Percentiles rank a stretch among this genome's conserved stretches.
phyloP scores from a whole-genome alignment of 129 eudicot species.

The Flaveria sonorensis region DNA sequence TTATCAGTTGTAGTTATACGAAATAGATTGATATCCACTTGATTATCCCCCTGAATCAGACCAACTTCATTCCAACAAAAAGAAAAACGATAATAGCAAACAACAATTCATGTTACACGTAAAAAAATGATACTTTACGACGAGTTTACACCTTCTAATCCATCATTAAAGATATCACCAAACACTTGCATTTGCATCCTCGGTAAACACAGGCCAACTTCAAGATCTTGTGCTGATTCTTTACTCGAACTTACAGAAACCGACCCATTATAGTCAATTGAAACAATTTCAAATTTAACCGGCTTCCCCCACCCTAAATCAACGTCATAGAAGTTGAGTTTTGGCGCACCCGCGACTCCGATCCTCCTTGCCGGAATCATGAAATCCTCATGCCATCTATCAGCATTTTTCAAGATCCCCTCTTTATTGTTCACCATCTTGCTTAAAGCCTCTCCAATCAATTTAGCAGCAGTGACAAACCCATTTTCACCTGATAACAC shows the following conservation, averaged over 20 bases:
- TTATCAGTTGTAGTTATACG: too few relatives aligned
- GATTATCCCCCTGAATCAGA: too few relatives aligned
- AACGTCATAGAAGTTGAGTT: slow-evolving; percentile 32
- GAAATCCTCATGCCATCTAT: slow-evolving; percentile 15
- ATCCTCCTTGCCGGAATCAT: slow-evolving; percentile 10
- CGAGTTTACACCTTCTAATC: too few relatives aligned
- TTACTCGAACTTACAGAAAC: slow-evolving; percentile 35
- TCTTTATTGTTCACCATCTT: slow-evolving; percentile 20
- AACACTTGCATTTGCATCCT: slow-evolving; percentile 43
- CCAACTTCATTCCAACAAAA: too few relatives aligned
- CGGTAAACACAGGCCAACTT: slow-evolving; percentile 44
- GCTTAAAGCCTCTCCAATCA: slow-evolving; percentile 27
- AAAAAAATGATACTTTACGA: not conserved
- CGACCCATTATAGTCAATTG: slow-evolving; percentile 40
- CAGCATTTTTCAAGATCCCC: slow-evolving; percentile 19
- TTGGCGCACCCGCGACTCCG: slow-evolving; percentile 50
- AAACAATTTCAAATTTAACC: slow-evolving; percentile 38
- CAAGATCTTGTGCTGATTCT: slow-evolving; percentile 39
- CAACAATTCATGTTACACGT: not conserved
- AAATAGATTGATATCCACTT: too few relatives aligned
- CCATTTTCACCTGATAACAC: slow-evolving; percentile 33
- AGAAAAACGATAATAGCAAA: too few relatives aligned
- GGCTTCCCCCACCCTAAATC: slow-evolving; percentile 63
- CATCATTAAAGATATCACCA: not conserved
- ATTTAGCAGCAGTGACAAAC: slow-evolving; percentile 28